Percentiles rank a stretch among this genome's conserved stretches.
These are phyloP conservation scores for Vitis hybrid DNA, from an alignment of 177 flowering plant species.

Conservation along the genomic window DNA sequence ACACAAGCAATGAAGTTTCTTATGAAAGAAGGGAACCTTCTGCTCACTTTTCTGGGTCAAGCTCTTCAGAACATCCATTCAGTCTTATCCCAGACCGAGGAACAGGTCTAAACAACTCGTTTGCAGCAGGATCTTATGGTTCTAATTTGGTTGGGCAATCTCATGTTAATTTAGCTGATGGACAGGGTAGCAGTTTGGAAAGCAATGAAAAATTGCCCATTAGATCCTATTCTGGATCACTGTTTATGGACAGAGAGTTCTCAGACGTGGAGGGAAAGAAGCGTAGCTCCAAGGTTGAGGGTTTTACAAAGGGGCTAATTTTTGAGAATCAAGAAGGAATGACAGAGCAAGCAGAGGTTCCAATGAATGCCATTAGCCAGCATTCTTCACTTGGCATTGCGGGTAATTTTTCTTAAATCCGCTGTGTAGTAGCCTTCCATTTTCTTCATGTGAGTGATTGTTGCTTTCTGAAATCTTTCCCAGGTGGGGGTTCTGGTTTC, in stretches of 20 bases:
- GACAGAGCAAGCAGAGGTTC: slow-evolving; percentile 24
- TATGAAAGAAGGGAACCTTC: slow-evolving; percentile 45
- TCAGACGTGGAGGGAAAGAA: slow-evolving; percentile 39
- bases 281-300: slow-evolving; percentile 27
- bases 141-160: slow-evolving; percentile 33
- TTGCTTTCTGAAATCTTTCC: slow-evolving; percentile 1
- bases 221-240: slow-evolving; percentile 42
- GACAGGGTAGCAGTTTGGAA: slow-evolving; percentile 30
- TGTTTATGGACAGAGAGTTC: slow-evolving; percentile 32
- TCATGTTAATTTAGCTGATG: slow-evolving; percentile 34
- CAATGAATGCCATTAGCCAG: slow-evolving; percentile 35
- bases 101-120: slow-evolving; percentile 30
- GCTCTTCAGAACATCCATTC: slow-evolving; percentile 40
- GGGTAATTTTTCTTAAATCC: slow-evolving; percentile 27
- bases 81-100: slow-evolving; percentile 43
- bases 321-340: slow-evolving; percentile 33
- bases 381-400: slow-evolving; percentile 39
- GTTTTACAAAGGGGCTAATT: slow-evolving; percentile 15
- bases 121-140: slow-evolving; percentile 40
- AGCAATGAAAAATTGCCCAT: slow-evolving; percentile 33
- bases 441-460: neutral
- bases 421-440: neutral
- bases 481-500: slow-evolving; percentile 45
- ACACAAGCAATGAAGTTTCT: slow-evolving; percentile 29
- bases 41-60: slow-evolving; percentile 41